Evolutionary conservation across 352 stramenopile genomes (phyloP), one percentile per base, ranked within the genome.

Genomic region (Phytophthora rubi): DNA sequence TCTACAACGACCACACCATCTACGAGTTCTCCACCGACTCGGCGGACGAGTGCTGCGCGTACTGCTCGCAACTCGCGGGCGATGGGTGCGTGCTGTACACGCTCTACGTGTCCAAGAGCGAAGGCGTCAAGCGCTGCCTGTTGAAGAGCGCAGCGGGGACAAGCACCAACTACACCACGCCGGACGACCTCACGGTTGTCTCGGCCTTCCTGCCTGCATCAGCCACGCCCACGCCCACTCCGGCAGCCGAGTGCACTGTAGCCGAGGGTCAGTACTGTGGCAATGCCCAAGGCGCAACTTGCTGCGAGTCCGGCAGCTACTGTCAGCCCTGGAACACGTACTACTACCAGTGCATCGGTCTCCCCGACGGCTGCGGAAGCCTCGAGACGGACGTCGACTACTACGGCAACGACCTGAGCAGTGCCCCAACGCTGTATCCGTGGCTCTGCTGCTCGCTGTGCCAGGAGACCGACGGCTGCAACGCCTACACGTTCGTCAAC

Each of bases 331-430:
- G 81, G 77, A 69, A 88, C 59, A 68, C 49, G 0, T 42, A 76
- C 21, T 90, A 83, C 61, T 90, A 89, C 71, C 82, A 89, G 70
- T 90, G 82, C 35, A 74, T 86, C 39, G 44, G 48, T 1, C 42
- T 73, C 1, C 76, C 80, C 3, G 60, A 73, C 6, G 76, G 74
- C 12, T 87, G 80, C 51, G 60, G 67, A 2, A 60, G 62, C 8
- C 61, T 84, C 7, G 79, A 86, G 65, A 80, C 75, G 26, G 73
- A 88, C 68, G 53, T 82, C 18, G 81, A 88, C 68, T 88, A 78
- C 67, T 75, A 75, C 28, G 80, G 77, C 59, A 75, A 79, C 48
- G 77, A 87, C 47, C 51, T 86, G 49, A 63, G 51, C 28, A 80
- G 62, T 44, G 57, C 79, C 6, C 72, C 67, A 16, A 75, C 72